phyloP scores from a whole-genome alignment of 1,284 basidiomycete species.

The Athelia psychrophila region DNA sequence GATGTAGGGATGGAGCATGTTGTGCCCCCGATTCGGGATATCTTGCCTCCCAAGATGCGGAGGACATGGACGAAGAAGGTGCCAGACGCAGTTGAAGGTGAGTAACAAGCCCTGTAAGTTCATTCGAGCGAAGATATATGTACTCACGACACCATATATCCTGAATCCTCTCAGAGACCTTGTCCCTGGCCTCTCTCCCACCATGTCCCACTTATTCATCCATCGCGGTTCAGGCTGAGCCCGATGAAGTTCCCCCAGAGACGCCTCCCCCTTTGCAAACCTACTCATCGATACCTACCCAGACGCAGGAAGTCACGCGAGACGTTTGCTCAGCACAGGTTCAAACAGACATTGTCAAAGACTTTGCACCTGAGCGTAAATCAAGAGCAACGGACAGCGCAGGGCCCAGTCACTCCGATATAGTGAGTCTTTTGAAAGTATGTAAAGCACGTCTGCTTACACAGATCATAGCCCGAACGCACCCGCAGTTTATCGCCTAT shows the following conservation, averaged over 20 bases:
- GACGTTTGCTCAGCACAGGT: not conserved
- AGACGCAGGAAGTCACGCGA: slow-evolving; percentile 7
- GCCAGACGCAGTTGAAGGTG: slow-evolving; percentile 32
- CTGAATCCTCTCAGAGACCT: slow-evolving; percentile 7
- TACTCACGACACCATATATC: not conserved
- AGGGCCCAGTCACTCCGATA: not conserved
- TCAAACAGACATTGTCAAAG: not conserved
- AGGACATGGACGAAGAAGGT: slow-evolving; percentile 47
- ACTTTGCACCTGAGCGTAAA: not conserved
- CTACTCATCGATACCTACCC: slow-evolving; percentile 2
- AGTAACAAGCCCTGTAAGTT: slow-evolving; percentile 19
- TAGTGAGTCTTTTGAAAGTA: not conserved
- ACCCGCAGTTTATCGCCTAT: slow-evolving; percentile 53
- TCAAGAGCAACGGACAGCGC: no score
- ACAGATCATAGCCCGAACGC: slow-evolving; percentile 18
- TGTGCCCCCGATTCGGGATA: slow-evolving; percentile 23
- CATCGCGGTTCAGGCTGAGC: slow-evolving; percentile 34
- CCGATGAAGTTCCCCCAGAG: slow-evolving; percentile 2
- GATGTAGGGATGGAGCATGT: not conserved
- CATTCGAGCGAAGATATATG: slow-evolving; percentile 5
- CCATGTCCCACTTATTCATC: slow-evolving; percentile 17
- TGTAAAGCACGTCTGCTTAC: not conserved
- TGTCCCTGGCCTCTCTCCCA: slow-evolving; percentile 8
- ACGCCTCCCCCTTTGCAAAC: not conserved
- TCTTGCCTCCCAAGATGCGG: slow-evolving; percentile 57